These are phyloP conservation scores for Cordyceps cicadae DNA, from an alignment of 2,329 filamentous ascomycete genomes.

Conservation along the genomic window DNA sequence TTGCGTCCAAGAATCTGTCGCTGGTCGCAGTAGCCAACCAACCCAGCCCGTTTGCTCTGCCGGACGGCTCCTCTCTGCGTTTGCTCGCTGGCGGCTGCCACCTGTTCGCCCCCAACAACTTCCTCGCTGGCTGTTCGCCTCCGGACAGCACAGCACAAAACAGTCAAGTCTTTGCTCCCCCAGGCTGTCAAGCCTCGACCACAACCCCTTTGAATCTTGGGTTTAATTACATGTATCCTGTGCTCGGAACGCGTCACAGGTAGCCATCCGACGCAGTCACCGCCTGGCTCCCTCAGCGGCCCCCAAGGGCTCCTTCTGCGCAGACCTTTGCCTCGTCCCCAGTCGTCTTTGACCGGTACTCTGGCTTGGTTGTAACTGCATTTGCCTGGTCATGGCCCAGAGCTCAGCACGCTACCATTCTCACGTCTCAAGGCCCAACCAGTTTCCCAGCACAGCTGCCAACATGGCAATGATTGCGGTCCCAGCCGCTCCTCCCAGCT, in stretches of 20 bases:
- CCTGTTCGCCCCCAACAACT: not conserved
- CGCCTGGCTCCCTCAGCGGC: not conserved
- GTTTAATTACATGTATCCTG: not conserved
- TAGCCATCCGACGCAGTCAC: not conserved
- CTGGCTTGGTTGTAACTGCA: not conserved
- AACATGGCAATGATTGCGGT: conserved; percentile 46
- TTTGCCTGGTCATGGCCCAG: conserved; percentile 30
- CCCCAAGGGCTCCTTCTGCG: not conserved
- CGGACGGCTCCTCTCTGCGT: not conserved
- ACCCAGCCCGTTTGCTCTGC: not conserved
- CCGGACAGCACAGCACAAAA: not conserved
- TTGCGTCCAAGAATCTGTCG: not conserved
- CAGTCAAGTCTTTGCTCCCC: not conserved
- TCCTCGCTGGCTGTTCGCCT: not conserved
- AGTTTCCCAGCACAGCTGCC: conserved; percentile 19
- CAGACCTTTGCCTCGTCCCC: not conserved
- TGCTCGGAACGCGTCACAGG: not conserved
- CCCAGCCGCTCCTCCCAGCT: conserved; percentile 30
- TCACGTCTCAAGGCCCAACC: conserved; percentile 20
- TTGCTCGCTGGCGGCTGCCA: not conserved
- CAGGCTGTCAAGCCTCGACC: not conserved
- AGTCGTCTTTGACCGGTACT: conserved; percentile 1
- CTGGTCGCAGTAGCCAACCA: not conserved
- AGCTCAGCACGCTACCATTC: conserved; percentile 26
- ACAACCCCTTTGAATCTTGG: not conserved